Base-by-base conservation (phyloP, 202 grass and related monocot genomes). In the Setaria italica region DNA sequence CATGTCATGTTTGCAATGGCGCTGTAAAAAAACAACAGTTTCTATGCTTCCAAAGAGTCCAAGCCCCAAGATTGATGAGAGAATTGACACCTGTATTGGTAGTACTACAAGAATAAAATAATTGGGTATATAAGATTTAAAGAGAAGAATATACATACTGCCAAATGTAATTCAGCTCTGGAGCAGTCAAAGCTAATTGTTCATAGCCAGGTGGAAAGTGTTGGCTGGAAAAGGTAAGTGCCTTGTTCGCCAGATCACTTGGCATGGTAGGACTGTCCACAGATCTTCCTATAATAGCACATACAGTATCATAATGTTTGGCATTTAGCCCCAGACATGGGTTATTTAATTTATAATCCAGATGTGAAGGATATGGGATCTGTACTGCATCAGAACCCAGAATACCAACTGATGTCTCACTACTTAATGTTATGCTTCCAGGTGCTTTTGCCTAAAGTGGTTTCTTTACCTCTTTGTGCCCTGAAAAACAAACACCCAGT, bases 131-230 rank as follows among this genome's bases (percentile, higher is more conserved):
- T 65, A 58, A 70, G 55, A 45, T 77, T 67, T 59, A 78, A 17
- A 82, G 54, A 29, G 33, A 63, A 55, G 67, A 74, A 78, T 63
- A 87, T 62, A 76, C 90, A 80, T 95, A 97, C 94, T 92, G 94
- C 94, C 94, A 94, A 82, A 94, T 80, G 45, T 73, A 92, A 49
- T 88, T 67, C 58, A 91, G 54, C 80, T 94, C 84, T 84, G 94
- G 92, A 80, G 87, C 63, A 71, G 84, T 82, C 63, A 88, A 78
- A 71, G 72, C 80, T 86, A 62, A 89, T 69, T 63, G 54, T 85
- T 85, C 80, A 87, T 90, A 42, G n/a, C 42, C 45, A 62, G 71
- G 67, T 86, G 74, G 25, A 70, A 78, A 80, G 29, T 12, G 32
- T 88, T 60, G 55, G 62, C 70, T 83, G 53, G 75, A 76, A 46